Conservation (phyloP, 202 grass and related monocot genomes). For the Alloteropsis angusta region DNA sequence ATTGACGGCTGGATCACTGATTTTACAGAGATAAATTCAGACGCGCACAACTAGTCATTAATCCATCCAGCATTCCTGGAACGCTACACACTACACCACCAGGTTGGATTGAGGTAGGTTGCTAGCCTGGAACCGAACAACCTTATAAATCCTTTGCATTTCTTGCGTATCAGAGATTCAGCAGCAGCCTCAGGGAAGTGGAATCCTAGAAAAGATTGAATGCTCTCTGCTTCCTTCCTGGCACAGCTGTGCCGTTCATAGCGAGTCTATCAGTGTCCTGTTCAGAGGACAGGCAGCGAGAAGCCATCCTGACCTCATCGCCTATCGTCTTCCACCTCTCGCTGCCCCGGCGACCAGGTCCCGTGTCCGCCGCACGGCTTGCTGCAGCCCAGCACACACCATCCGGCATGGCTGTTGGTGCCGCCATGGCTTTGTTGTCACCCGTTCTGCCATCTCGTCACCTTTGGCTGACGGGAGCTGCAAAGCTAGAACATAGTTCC, state of each 20-base stretch:
- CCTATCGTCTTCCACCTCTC: background rate
- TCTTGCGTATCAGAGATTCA: background rate
- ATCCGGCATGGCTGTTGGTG: background rate
- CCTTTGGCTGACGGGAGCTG: background rate
- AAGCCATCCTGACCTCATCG: background rate
- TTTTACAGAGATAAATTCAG: background rate
- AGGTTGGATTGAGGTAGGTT: background rate
- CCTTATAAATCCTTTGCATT: background rate
- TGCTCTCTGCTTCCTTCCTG: constrained; percentile 9
- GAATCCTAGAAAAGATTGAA: constrained; percentile 13
- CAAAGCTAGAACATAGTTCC: background rate
- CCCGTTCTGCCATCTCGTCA: background rate
- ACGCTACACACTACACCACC: background rate
- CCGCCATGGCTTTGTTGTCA: background rate
- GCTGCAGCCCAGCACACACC: background rate
- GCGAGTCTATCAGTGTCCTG: background rate
- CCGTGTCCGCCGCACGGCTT: background rate
- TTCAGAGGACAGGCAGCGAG: background rate
- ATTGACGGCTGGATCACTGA: no score
- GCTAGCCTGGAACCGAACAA: constrained; percentile 24
- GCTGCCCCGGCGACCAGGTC: background rate
- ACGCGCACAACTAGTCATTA: background rate
- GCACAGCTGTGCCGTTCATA: constrained; percentile 25
- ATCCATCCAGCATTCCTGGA: background rate
- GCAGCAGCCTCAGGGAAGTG: constrained; percentile 33